Conservation (phyloP, 1,284 basidiomycete genomes). For the Hemileia vastatrix region DNA sequence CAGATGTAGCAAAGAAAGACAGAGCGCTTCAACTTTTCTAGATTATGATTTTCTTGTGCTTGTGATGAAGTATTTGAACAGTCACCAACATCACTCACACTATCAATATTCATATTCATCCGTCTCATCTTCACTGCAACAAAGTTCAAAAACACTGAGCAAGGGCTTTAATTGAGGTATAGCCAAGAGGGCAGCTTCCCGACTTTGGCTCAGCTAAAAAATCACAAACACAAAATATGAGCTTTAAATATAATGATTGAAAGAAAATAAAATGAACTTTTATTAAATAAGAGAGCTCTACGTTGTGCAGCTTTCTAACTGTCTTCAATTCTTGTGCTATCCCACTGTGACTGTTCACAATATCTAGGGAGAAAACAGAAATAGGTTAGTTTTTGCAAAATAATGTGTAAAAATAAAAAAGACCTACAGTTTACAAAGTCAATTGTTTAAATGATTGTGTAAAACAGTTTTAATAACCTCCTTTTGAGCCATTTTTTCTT, state of each 20-base stretch:
- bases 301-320: no score
- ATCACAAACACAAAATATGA: no score
- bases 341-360: no score
- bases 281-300: no score
- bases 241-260: no score
- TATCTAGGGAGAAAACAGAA: no score
- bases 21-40: background rate
- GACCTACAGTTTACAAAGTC: conserved; percentile 1
- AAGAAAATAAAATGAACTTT: no score
- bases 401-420: no score
- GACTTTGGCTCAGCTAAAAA: no score
- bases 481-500: background rate
- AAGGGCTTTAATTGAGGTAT: background rate
- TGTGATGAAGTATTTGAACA: background rate
- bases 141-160: background rate
- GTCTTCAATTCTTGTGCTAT: no score
- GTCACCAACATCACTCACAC: background rate
- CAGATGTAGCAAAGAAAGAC: background rate
- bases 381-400: no score
- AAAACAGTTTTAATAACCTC: background rate
- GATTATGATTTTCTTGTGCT: background rate
- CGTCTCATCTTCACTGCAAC: background rate
- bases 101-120: background rate
- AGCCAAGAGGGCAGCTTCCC: background rate
- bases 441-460: background rate